A percentile compares a stretch with the other conserved stretches of the same genome.
phyloP scores from a whole-genome alignment of 2,329 filamentous ascomycete species.

The Hirsutella minnesotensis region DNA sequence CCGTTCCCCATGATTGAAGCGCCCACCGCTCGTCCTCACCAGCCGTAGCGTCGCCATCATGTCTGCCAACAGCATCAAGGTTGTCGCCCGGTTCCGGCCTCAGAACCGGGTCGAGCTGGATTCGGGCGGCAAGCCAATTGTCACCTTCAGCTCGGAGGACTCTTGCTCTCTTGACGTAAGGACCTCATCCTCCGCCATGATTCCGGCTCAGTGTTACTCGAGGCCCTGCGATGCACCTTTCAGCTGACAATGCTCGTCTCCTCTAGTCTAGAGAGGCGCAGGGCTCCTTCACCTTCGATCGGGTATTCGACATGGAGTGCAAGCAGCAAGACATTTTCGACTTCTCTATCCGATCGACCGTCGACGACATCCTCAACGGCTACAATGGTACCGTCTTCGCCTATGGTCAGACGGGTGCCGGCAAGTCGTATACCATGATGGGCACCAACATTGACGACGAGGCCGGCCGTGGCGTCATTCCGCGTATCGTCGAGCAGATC shows the following conservation, averaged over 20 bases:
- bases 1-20: slow-evolving; percentile 6
- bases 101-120: slow-evolving; percentile 91
- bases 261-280: slow-evolving; percentile 67
- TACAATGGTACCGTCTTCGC: slow-evolving; percentile 99
- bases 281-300: slow-evolving; percentile 90
- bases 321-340: slow-evolving; percentile 91
- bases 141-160: slow-evolving; percentile 77
- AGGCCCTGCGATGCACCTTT: too few species aligned
- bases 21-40: background rate
- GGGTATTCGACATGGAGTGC: slow-evolving; percentile 90
- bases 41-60: slow-evolving; percentile 30
- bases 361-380: slow-evolving; percentile 95
- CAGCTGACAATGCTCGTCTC: slow-evolving; percentile 12
- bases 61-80: slow-evolving; percentile 60
- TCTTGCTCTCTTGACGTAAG: slow-evolving; percentile 77
- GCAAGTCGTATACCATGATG: slow-evolving; percentile 96
- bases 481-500: slow-evolving; percentile 93
- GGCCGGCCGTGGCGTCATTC: slow-evolving; percentile 82
- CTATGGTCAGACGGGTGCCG: slow-evolving; percentile 94
- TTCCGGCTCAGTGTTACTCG: too few species aligned
- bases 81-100: slow-evolving; percentile 94
- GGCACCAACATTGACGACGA: slow-evolving; percentile 78
- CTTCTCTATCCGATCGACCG: slow-evolving; percentile 90
- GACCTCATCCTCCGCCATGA: slow-evolving; percentile 12
- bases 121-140: slow-evolving; percentile 84